Percentiles rank a stretch among this genome's conserved stretches.
phyloP scores from a whole-genome alignment of 1,284 basidiomycete species.

The Ceraceosorus guamensis region DNA sequence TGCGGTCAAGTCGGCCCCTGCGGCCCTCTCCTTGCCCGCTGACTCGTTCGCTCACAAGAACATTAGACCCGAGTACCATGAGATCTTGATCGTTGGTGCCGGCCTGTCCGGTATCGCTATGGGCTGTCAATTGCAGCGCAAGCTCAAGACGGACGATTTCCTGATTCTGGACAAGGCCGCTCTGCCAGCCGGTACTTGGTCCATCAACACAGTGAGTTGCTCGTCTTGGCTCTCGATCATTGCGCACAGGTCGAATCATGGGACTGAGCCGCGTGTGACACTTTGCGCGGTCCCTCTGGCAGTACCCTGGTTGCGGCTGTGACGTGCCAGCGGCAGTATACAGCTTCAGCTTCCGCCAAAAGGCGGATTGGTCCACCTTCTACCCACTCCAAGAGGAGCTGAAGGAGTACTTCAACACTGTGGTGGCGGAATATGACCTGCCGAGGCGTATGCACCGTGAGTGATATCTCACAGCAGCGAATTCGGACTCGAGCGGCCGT shows the following conservation, averaged over 20 bases:
- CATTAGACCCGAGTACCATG: conserved; percentile 31
- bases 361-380: conserved; percentile 40
- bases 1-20: too few relatives aligned
- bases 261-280: conserved; percentile 8
- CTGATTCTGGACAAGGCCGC: conserved; percentile 3
- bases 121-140: conserved; percentile 36
- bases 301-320: conserved; percentile 40
- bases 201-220: not conserved
- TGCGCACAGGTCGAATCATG: not conserved
- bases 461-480: too few relatives aligned
- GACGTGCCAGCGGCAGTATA: conserved; percentile 45
- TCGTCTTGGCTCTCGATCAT: not conserved
- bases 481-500: too few relatives aligned
- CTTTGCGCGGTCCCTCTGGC: conserved; percentile 26
- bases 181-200: not conserved
- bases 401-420: conserved; percentile 20
- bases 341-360: conserved; percentile 42
- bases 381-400: conserved; percentile 13
- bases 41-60: not conserved
- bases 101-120: conserved; percentile 38
- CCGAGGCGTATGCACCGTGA: conserved; percentile 30
- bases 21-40: too few relatives aligned
- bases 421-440: conserved; percentile 33
- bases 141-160: conserved; percentile 6
- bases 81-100: conserved; percentile 40